Percentiles rank a stretch among this genome's conserved stretches.
Conservation (phyloP, 2,329 filamentous ascomycete species). For the Cercospora zeae-maydis region DNA sequence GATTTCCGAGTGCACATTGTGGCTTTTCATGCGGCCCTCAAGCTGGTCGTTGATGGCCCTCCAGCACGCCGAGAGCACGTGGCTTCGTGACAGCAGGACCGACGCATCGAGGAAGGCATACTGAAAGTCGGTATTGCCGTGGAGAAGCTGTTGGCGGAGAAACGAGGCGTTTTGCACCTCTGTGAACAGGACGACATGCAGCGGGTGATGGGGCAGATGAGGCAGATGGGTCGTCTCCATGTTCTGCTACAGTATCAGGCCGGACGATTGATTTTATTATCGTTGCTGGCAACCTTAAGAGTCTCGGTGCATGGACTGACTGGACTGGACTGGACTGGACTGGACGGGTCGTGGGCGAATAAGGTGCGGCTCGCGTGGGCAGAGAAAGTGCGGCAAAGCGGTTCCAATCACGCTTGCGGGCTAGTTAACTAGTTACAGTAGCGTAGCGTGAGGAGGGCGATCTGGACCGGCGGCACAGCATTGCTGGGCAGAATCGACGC, state of each 20-base stretch:
- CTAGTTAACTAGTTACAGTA: neutral
- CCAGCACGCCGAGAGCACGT: conserved; percentile 72
- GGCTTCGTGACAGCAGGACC: conserved; percentile 66
- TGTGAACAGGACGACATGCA: conserved; percentile 73
- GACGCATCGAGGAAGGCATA: conserved; percentile 91
- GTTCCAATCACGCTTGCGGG: neutral
- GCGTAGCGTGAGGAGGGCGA: neutral
- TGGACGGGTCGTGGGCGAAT: neutral
- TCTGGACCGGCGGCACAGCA: neutral
- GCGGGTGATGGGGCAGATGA: conserved; percentile 66
- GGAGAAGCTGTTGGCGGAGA: conserved; percentile 78
- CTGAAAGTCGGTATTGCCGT: conserved; percentile 78
- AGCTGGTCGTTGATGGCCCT: conserved; percentile 67
- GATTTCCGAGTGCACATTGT: conserved; percentile 85
- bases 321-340: too few relatives aligned
- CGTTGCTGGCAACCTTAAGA: neutral
- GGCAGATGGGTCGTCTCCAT: conserved; percentile 70
- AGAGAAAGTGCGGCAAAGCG: neutral
- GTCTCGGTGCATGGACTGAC: neutral
- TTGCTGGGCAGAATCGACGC: conserved; percentile 5
- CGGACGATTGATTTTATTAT: neutral
- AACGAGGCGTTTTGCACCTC: conserved; percentile 73
- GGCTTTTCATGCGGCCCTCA: conserved; percentile 64
- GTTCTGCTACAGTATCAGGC: neutral
- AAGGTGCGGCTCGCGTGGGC: conserved; percentile 1